Percentiles rank a stretch among this genome's conserved stretches.
phyloP scores from a whole-genome alignment of 495 filamentous ascomycete species.

The Xylaria scruposa region DNA sequence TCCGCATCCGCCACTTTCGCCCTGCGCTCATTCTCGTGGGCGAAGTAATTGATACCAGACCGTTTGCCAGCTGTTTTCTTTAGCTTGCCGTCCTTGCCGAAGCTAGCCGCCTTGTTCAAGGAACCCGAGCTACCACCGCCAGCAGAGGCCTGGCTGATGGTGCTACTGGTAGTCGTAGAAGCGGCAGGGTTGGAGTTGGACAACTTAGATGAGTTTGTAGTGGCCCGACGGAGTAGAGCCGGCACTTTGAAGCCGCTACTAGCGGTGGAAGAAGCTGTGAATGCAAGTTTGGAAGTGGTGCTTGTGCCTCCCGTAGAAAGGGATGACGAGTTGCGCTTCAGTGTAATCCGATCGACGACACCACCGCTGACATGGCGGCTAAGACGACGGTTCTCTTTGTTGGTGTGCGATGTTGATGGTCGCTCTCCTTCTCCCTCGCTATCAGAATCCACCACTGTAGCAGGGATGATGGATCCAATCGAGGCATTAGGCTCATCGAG shows the following conservation, averaged over 20 bases:
- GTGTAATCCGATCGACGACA: constrained; percentile 81
- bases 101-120: constrained; percentile 46
- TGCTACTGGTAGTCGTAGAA: constrained; percentile 41
- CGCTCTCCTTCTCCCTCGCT: constrained; percentile 49
- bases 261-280: constrained; percentile 56
- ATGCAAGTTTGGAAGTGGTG: constrained; percentile 61
- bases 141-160: constrained; percentile 44
- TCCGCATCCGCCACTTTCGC: constrained; percentile 65
- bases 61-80: constrained; percentile 72
- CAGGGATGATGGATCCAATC: constrained; percentile 50
- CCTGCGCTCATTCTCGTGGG: constrained; percentile 72
- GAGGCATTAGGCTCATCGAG: constrained; percentile 73
- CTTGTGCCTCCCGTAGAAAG: constrained; percentile 32
- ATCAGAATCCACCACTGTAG: constrained; percentile 51
- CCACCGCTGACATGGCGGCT: constrained; percentile 40
- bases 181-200: constrained; percentile 31
- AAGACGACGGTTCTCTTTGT: constrained; percentile 52
- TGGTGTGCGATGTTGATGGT: constrained; percentile 32
- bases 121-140: constrained; percentile 44
- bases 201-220: constrained; percentile 63
- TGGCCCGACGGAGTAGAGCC: constrained; percentile 77
- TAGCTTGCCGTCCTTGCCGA: constrained; percentile 57
- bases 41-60: constrained; percentile 77
- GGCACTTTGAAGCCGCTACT: constrained; percentile 72
- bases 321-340: constrained; percentile 66